Percentiles rank a stretch among this genome's conserved stretches.
phyloP scores from a whole-genome alignment of 768 basidiomycete species.

The Saitozyma sp. region DNA sequence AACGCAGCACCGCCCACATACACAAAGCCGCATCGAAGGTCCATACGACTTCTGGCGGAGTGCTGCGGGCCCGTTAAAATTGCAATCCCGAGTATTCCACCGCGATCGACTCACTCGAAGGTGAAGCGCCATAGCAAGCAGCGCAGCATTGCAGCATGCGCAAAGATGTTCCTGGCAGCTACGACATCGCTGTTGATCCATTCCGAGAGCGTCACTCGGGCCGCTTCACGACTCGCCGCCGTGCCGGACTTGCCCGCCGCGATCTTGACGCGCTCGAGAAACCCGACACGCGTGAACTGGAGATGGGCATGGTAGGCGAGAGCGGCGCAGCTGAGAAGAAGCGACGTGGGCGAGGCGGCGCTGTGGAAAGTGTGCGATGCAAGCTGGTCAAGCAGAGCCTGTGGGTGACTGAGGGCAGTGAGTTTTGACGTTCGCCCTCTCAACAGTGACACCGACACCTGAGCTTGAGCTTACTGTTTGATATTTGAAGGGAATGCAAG shows the following conservation, averaged over 20 bases:
- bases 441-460: neutral
- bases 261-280: constrained; percentile 16
- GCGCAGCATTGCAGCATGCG: constrained; percentile 15
- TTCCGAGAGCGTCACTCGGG: neutral
- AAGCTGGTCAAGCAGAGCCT: constrained; percentile 9
- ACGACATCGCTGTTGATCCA: constrained; percentile 7
- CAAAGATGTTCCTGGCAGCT: constrained; percentile 7
- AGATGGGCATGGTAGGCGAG: constrained; percentile 16
- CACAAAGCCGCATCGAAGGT: constrained; percentile 15
- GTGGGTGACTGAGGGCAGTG: constrained; percentile 7
- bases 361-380: constrained; percentile 11
- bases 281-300: constrained; percentile 9
- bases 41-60: constrained; percentile 14
- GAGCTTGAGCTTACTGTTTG: constrained; percentile 9
- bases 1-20: constrained; percentile 8
- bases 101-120: constrained; percentile 11
- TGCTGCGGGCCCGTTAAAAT: neutral
- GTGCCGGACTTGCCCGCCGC: constrained; percentile 24
- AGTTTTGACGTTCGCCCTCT: neutral
- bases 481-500: constrained; percentile 3
- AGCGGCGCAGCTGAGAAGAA: constrained; percentile 13
- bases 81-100: neutral
- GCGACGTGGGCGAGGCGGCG: constrained; percentile 9
- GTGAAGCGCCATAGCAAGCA: constrained; percentile 12
- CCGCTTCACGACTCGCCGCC: neutral